phyloP scores from a whole-genome alignment of 257 asterid genomes.

The Avicennia marina region DNA sequence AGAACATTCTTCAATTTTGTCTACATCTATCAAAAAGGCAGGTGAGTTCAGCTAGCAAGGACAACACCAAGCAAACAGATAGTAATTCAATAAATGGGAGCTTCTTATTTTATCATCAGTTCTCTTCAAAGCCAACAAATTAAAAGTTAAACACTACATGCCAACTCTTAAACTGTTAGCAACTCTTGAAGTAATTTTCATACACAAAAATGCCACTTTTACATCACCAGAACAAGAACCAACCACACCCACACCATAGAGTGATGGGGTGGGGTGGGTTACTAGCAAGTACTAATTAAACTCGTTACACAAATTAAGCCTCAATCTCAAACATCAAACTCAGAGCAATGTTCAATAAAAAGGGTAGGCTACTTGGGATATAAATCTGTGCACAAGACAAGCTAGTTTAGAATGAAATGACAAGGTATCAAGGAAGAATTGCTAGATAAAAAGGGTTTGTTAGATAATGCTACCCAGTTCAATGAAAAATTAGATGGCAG shows the following conservation, averaged over 20 bases:
- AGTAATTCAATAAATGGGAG: too few relatives aligned
- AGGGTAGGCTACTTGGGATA: too few relatives aligned
- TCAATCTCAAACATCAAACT: neutral
- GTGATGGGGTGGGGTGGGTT: too few relatives aligned
- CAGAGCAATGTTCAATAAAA: too few relatives aligned
- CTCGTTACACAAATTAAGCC: neutral
- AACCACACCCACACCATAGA: too few relatives aligned
- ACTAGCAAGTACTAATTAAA: too few relatives aligned
- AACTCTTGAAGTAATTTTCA: neutral
- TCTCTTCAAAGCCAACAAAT: neutral
- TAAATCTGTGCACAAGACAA: too few relatives aligned
- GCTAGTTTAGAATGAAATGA: slow-evolving; percentile 10
- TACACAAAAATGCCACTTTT: neutral
- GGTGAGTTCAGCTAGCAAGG: slow-evolving; percentile 13
- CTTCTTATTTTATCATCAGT: neutral
- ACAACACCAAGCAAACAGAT: slow-evolving; percentile 8
- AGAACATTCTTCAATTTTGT: slow-evolving; percentile 41
- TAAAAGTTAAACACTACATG: neutral
- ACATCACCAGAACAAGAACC: too few relatives aligned
- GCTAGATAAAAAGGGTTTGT: too few relatives aligned
- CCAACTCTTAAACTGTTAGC: too few relatives aligned
- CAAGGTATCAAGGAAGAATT: neutral
- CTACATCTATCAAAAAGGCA: slow-evolving; percentile 31
- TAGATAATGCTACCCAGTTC: neutral
- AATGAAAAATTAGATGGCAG: neutral